phyloP scores from a whole-genome alignment of 1,139 yeast species.

The Hemisphaericaspora subhashii region DNA sequence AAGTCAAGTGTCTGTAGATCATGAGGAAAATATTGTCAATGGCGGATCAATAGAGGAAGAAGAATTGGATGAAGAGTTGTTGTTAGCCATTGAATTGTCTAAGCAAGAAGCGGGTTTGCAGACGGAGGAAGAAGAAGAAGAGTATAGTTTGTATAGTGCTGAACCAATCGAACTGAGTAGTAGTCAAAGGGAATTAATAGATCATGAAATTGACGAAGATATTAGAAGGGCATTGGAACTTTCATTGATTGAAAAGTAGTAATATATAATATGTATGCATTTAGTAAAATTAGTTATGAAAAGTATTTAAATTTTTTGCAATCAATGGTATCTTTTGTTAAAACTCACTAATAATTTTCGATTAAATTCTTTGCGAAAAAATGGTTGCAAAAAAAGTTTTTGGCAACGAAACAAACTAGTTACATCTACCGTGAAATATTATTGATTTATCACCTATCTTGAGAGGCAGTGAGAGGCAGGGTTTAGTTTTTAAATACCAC shows the following conservation, averaged over 20 bases:
- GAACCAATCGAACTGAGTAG: constrained; percentile 4
- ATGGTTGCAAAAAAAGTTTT: not conserved
- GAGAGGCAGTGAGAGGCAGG: no score
- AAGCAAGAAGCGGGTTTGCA: constrained; percentile 11
- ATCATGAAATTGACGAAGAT: constrained; percentile 17
- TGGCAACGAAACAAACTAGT: no score
- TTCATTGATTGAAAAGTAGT: constrained; percentile 23
- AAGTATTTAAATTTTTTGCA: no score
- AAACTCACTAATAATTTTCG: no score
- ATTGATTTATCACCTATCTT: no score
- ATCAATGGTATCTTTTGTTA: no score
- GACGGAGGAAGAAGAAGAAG: constrained; percentile 4
- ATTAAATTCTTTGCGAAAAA: no score
- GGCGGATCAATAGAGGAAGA: constrained; percentile 8
- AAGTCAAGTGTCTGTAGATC: constrained; percentile 7
- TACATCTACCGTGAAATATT: no score
- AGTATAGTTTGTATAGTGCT: not conserved
- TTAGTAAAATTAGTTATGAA: no score
- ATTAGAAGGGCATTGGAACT: constrained; percentile 27
- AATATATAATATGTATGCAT: no score
- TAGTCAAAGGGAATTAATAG: constrained; percentile 2
- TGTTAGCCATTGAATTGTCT: constrained; percentile 25
- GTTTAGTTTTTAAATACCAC: no score
- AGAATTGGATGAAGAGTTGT: constrained; percentile 25
- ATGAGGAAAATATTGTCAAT: not conserved